Conservation (phyloP, 176 grass and related monocot genomes). For the Typha latifolia region DNA sequence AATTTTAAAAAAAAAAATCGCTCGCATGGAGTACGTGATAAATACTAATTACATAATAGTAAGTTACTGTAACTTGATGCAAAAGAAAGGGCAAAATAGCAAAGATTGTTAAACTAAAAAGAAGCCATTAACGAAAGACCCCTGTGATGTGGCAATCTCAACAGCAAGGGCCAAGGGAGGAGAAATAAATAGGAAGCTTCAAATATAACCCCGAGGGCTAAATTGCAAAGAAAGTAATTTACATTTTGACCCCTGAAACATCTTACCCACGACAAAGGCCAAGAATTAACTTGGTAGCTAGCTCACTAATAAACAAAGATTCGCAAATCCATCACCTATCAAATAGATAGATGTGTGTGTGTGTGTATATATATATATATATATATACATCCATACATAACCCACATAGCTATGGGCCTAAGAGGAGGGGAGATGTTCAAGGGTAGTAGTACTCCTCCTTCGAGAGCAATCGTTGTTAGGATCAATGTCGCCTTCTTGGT, state of each 20-base stretch:
- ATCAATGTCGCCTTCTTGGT: conserved; percentile 72
- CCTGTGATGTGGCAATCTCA: conserved; percentile 4
- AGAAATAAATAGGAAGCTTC: too few relatives aligned
- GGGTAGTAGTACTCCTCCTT: conserved; percentile 25
- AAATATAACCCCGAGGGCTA: neutral
- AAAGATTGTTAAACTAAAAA: neutral
- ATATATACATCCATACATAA: neutral
- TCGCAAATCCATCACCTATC: too few relatives aligned
- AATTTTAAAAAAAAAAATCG: too few relatives aligned
- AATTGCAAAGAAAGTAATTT: neutral
- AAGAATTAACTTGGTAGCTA: neutral
- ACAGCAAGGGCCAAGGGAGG: neutral
- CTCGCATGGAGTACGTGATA: too few relatives aligned
- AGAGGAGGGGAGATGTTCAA: conserved; percentile 38
- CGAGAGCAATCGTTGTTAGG: conserved; percentile 48
- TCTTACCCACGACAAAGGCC: neutral
- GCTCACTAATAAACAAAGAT: neutral
- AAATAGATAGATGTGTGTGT: too few relatives aligned
- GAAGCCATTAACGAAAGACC: neutral
- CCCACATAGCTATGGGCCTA: neutral
- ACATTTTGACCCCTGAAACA: neutral
- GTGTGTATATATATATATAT: neutral
- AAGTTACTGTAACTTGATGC: neutral
- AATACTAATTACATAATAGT: neutral
- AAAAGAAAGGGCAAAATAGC: neutral